Conservation (phyloP, 495 filamentous ascomycete species). For the Penicillium verhagenii region DNA sequence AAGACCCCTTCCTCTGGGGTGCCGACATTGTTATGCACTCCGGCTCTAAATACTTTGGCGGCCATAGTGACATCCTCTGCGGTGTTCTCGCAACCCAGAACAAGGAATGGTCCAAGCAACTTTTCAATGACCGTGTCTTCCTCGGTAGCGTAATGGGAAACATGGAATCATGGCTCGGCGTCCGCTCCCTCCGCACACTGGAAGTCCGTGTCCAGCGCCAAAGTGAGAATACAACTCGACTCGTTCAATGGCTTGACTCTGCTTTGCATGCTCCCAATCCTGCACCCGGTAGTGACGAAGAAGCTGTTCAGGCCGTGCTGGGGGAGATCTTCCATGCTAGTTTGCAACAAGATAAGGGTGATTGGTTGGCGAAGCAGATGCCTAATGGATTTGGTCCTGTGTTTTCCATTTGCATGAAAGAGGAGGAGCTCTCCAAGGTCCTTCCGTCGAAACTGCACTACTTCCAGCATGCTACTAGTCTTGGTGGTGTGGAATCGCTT, state of each 20-base stretch:
- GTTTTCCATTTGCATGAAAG: conserved; percentile 69
- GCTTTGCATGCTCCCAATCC: conserved; percentile 37
- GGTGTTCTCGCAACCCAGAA: conserved; percentile 69
- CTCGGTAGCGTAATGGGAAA: conserved; percentile 88
- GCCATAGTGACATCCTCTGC: conserved; percentile 87
- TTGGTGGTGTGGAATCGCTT: conserved; percentile 92
- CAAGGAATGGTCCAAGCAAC: conserved; percentile 53
- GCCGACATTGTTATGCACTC: conserved; percentile 87
- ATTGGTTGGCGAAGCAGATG: conserved; percentile 87
- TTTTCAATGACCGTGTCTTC: conserved; percentile 64
- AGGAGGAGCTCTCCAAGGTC: conserved; percentile 56
- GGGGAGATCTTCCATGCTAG: conserved; percentile 70
- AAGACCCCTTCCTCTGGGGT: conserved; percentile 78
- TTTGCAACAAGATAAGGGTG: conserved; percentile 62
- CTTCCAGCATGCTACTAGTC: conserved; percentile 92
- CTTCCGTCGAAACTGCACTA: conserved; percentile 75
- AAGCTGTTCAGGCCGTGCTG: conserved; percentile 52
- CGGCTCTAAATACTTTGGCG: conserved; percentile 94
- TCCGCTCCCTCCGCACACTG: conserved; percentile 81
- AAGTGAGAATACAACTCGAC: conserved; percentile 59
- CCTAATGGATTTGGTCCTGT: conserved; percentile 87
- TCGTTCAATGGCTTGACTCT: conserved; percentile 70
- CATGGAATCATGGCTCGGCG: conserved; percentile 88
- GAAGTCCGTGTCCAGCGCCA: conserved; percentile 78
- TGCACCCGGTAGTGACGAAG: conserved; percentile 33